Base-by-base conservation (phyloP, 2,329 filamentous ascomycete species). In the Cladosporium sp. region DNA sequence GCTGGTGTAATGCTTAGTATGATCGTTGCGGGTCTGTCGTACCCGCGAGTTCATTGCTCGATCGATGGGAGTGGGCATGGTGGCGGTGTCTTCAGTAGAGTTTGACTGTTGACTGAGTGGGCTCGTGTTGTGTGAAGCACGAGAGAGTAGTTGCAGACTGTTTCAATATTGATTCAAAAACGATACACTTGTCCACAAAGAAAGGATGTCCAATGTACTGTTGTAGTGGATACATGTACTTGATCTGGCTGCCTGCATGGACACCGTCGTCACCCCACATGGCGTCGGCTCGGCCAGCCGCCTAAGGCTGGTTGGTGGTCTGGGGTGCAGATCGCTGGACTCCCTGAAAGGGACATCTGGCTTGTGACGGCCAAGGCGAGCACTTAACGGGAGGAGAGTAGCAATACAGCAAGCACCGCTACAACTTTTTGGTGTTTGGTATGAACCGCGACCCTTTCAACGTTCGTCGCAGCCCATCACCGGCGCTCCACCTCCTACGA, bases 51-150 rank as follows among this genome's bases (percentile, higher is more conserved):
- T 70, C 43, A 73, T 66, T 27, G 73, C 73, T 54, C 72, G 68
- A 56, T 77, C 74, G 54, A 77, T 68, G 44, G 73, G 72, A 12
- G 74, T 77, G 20, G 74, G 73, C 74, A 77, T 77, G 36, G 43
- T 68, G 60, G 47, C 47, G 52, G 24, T 45, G 9, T 27, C 22
- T 9, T 27, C 9, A 27, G 22, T 27, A 27, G 22, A n/a, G n/a
- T n/a, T n/a, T n/a, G n/a, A n/a, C n/a, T n/a, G n/a, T n/a, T n/a
- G n/a, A n/a, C n/a, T n/a, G n/a, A n/a, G n/a, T n/a, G n/a, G n/a
- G n/a, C n/a, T n/a, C n/a, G n/a, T n/a, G n/a, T n/a, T n/a, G n/a
- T n/a, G n/a, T n/a, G n/a, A n/a, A n/a, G n/a, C n/a, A n/a, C n/a
- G n/a, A n/a, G n/a, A n/a, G n/a, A n/a, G n/a, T n/a, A n/a, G n/a